Percentiles rank a stretch among this genome's conserved stretches.
Conservation (phyloP, 352 stramenopile genomes). For the Elongisporangium senticosum region DNA sequence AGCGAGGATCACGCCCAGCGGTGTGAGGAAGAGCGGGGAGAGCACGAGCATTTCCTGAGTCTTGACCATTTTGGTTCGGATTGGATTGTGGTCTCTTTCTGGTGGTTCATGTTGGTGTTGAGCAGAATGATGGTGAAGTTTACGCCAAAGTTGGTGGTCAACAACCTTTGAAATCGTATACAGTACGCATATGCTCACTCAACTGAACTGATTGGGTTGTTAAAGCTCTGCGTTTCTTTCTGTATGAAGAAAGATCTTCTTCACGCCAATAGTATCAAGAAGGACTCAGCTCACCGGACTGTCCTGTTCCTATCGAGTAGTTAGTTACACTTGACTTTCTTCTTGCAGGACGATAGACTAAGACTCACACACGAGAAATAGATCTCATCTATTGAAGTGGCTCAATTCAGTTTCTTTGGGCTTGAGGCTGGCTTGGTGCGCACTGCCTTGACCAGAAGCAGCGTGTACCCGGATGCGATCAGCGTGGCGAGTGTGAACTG, state of each 20-base stretch:
- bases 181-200: no score
- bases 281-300: no score
- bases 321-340: no score
- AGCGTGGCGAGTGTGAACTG: constrained; percentile 40
- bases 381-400: no score
- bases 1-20: constrained; percentile 35
- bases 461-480: constrained; percentile 31
- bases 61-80: background rate
- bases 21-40: constrained; percentile 44
- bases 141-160: background rate
- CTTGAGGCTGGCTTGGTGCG: constrained; percentile 8
- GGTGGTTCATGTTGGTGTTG: background rate
- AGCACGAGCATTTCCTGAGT: constrained; percentile 18
- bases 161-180: no score
- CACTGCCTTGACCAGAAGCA: constrained; percentile 39
- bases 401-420: background rate
- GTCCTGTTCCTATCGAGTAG: no score
- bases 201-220: no score
- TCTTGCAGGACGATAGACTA: no score
- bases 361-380: no score
- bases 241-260: no score
- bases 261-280: no score
- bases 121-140: background rate
- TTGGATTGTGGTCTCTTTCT: background rate
- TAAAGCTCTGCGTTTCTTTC: no score